A percentile compares a stretch with the other conserved stretches of the same genome.
These are phyloP conservation scores for Penicillium sp. DNA, from an alignment of 2,329 filamentous ascomycete genomes.

Conservation along the genomic window DNA sequence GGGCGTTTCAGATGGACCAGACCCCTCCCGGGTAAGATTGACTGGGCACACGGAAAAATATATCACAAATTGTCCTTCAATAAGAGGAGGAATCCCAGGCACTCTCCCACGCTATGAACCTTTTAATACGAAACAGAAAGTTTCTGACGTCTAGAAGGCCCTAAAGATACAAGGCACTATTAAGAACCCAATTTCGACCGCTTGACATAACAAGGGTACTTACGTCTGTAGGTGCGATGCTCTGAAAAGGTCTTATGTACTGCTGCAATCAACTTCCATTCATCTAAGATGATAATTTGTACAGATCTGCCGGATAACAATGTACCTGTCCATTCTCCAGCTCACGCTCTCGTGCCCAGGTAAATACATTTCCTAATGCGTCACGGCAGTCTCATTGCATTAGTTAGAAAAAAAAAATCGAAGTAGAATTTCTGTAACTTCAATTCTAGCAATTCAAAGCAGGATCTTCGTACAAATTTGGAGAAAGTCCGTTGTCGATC, in stretches of 20 bases:
- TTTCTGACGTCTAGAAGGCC: neutral
- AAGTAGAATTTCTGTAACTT: neutral
- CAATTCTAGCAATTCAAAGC: neutral
- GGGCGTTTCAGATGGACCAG: constrained; percentile 18
- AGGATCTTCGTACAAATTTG: neutral
- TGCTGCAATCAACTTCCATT: too few species aligned
- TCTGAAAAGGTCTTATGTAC: too few species aligned
- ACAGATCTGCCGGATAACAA: neutral
- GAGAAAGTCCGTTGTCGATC: neutral
- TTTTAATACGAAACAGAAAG: neutral
- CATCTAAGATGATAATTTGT: neutral
- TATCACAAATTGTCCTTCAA: constrained; percentile 11
- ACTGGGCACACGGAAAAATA: neutral
- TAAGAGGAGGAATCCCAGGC: neutral
- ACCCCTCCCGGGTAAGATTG: constrained; percentile 11
- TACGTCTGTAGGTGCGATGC: too few species aligned
- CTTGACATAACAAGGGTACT: too few species aligned
- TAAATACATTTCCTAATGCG: neutral
- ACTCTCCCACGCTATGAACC: neutral
- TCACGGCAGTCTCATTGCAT: neutral
- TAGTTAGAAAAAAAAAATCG: neutral
- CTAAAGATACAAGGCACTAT: too few species aligned
- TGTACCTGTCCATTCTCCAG: neutral
- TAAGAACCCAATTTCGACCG: too few species aligned
- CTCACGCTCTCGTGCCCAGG: neutral